Percentiles rank a stretch among this genome's conserved stretches.
Conservation (phyloP, 2,329 filamentous ascomycete genomes). For the Neopestalotiopsis sp. region DNA sequence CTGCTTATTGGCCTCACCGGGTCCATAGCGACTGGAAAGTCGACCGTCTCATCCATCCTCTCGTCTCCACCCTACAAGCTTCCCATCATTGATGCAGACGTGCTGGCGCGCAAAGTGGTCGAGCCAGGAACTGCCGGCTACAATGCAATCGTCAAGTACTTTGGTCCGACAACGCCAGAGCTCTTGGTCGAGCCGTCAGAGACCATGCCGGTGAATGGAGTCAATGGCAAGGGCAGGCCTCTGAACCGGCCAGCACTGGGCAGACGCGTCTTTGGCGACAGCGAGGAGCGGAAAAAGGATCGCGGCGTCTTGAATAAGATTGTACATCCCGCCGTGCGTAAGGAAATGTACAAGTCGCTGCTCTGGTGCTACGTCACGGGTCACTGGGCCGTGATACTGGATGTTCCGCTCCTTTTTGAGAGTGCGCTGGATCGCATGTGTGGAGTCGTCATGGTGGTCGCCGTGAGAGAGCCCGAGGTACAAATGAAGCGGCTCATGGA, state of each 20-base stretch:
- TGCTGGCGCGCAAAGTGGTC: constrained; percentile 91
- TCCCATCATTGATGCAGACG: constrained; percentile 92
- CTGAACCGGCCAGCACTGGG: constrained; percentile 89
- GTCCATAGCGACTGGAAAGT: constrained; percentile 98
- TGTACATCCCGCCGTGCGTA: constrained; percentile 88
- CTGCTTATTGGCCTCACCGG: constrained; percentile 94
- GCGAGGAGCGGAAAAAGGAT: constrained; percentile 72
- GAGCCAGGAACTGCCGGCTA: constrained; percentile 90
- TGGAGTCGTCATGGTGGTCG: constrained; percentile 85
- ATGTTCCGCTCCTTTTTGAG: constrained; percentile 93
- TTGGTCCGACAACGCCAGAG: constrained; percentile 82
- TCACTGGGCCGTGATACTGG: constrained; percentile 87
- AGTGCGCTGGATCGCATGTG: constrained; percentile 84
- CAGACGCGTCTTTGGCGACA: constrained; percentile 82
- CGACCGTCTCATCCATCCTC: constrained; percentile 87
- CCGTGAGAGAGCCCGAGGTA: constrained; percentile 76
- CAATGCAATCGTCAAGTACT: constrained; percentile 80
- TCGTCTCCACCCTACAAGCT: constrained; percentile 81
- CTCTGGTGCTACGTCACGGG: constrained; percentile 76
- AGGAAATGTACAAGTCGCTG: constrained; percentile 79
- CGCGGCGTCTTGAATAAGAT: constrained; percentile 84
- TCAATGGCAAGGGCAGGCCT: constrained; percentile 69
- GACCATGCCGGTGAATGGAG: constrained; percentile 59
- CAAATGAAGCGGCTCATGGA: constrained; percentile 82
- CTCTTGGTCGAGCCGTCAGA: constrained; percentile 70